Percentiles rank a stretch among this genome's conserved stretches.
These are phyloP conservation scores for Erigeron philadelphicus DNA, from an alignment of 140 eudicot genomes.

Conservation along the genomic window DNA sequence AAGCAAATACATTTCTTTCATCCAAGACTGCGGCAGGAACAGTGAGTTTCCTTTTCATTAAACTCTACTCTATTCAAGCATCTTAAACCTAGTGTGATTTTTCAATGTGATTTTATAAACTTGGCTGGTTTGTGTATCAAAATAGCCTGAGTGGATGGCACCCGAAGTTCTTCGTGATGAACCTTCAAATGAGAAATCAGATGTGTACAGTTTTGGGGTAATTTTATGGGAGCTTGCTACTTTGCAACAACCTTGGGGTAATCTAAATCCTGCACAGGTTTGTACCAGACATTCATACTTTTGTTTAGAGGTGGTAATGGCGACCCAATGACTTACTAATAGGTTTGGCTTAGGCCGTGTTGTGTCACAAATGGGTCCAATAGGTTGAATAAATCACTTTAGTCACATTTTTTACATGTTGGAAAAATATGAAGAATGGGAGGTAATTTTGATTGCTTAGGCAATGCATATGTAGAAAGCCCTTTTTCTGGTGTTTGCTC, in stretches of 20 bases:
- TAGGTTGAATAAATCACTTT: too few species aligned
- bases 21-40: constrained; percentile 56
- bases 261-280: constrained; percentile 46
- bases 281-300: background rate
- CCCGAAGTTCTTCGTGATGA: constrained; percentile 54
- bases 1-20: constrained; percentile 53
- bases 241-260: constrained; percentile 49
- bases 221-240: constrained; percentile 51
- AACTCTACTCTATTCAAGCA: background rate
- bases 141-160: constrained; percentile 57
- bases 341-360: too few species aligned
- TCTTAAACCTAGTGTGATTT: constrained; percentile 3
- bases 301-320: background rate
- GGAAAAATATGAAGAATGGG: background rate
- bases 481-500: too few species aligned
- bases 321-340: too few species aligned
- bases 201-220: constrained; percentile 52
- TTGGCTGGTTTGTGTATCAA: background rate
- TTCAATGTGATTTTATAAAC: background rate
- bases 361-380: background rate
- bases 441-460: background rate
- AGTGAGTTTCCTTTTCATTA: constrained; percentile 25
- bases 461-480: too few species aligned
- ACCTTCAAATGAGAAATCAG: constrained; percentile 48
- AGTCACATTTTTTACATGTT: background rate